Conservation (phyloP, 345 rosid genomes). For the Brassica nigra region DNA sequence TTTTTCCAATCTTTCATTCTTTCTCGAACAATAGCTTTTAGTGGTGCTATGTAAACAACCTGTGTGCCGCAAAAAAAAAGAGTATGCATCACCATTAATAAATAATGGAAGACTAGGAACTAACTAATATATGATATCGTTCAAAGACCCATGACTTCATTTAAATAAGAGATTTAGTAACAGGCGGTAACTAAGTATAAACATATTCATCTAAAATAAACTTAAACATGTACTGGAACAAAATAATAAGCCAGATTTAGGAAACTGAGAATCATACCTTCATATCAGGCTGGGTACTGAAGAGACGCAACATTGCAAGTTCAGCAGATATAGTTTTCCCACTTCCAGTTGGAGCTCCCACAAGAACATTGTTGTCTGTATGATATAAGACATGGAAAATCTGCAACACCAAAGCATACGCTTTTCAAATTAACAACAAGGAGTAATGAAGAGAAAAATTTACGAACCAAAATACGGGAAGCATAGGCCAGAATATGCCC, state of each 20-base stretch:
- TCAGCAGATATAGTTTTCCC: constrained; percentile 98
- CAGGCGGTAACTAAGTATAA: neutral
- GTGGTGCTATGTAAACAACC: constrained; percentile 97
- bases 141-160: neutral
- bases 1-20: constrained; percentile 96
- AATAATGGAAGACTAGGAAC: constrained; percentile 12
- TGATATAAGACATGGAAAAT: constrained; percentile 86
- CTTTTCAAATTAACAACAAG: constrained; percentile 14
- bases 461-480: constrained; percentile 23
- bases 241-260: constrained; percentile 5
- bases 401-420: constrained; percentile 53
- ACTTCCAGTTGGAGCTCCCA: constrained; percentile 99
- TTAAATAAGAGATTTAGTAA: constrained; percentile 4
- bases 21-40: constrained; percentile 98
- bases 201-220: constrained; percentile 14
- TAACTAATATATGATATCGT: constrained; percentile 1
- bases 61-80: constrained; percentile 35
- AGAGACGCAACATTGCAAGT: constrained; percentile 95
- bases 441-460: constrained; percentile 5
- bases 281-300: constrained; percentile 95
- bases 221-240: neutral
- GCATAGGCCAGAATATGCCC: constrained; percentile 26
- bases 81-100: constrained; percentile 6
- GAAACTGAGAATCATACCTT: constrained; percentile 53
- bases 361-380: constrained; percentile 84